A percentile compares a stretch with the other conserved stretches of the same genome.
Evolutionary conservation across 257 asterid genomes (phyloP).

Genomic region (Solanum habrochaites): DNA sequence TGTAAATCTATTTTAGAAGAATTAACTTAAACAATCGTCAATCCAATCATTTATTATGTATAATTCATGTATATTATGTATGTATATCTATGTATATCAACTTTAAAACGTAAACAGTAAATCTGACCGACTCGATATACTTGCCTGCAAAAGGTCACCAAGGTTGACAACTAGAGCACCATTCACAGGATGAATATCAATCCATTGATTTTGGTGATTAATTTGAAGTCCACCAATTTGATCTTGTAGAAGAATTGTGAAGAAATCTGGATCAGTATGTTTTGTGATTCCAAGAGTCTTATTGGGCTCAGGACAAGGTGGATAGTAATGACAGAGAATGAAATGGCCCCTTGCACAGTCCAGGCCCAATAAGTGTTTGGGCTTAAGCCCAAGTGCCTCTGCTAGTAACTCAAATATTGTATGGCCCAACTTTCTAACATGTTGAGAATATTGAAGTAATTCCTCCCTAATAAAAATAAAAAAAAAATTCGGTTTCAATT

Average conservation of each 20-base stretch:
- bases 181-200: not conserved
- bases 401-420: slow-evolving; percentile 1
- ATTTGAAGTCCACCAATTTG: slow-evolving; percentile 12
- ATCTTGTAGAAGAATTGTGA: slow-evolving; percentile 9
- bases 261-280: slow-evolving; percentile 8
- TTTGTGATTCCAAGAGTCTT: not conserved
- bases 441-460: not conserved
- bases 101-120: not conserved
- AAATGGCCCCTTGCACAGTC: slow-evolving; percentile 8
- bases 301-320: slow-evolving; percentile 11
- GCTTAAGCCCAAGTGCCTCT: slow-evolving; percentile 4
- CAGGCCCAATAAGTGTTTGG: slow-evolving; percentile 3
- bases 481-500: not conserved
- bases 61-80: not conserved
- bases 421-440: not conserved
- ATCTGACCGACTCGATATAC: not conserved
- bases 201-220: slow-evolving; percentile 2
- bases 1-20: not conserved
- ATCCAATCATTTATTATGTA: not conserved
- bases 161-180: slow-evolving; percentile 9
- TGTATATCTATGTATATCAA: not conserved
- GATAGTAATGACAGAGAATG: slow-evolving; percentile 1
- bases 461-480: not conserved
- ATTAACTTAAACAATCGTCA: not conserved
- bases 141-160: slow-evolving; percentile 9